Base-by-base conservation (phyloP, 768 basidiomycete genomes). In the Calocybe gangraenosa region DNA sequence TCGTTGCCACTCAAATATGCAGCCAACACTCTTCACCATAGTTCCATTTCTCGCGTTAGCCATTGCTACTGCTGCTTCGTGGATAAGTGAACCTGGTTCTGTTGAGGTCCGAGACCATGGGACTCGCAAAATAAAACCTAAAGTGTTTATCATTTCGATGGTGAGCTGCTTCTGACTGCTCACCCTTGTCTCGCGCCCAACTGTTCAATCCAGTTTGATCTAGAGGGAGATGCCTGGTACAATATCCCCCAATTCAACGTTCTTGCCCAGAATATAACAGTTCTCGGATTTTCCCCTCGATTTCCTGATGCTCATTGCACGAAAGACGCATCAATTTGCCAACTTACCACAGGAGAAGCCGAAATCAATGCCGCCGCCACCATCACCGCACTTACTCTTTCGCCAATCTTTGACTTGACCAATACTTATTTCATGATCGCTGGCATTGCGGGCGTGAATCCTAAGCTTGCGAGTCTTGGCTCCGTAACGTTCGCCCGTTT, bases 81-180 rank as follows among this genome's bases (percentile, higher is more conserved):
- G n/a, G n/a, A n/a, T 28, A 28, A 5, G 6, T 28, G 25, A 11
- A 38, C 10, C 6, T 38, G 15, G 5, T 10, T 21, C 15, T 13
- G 18, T 28, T 11, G 25, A 11, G 25, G 11, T 18, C 7, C 34
- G 34, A n/a, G 17, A 35, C n/a, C 19, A 17, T 28, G 23, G 9
- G 20, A 11, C 39, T 7, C 17, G 21, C 2, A 47, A 40, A 36
- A 36, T 47, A 28, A 40, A 41, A 14, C 46, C 46, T 2, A 19
- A 47, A 22, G 46, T 47, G 3, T 21, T 47, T 3, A 47, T 47
- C n/a, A 47, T 47, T 22, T 47, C 46, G 19, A 36, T 36, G 39
- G 46, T 41, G 15, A 47, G 46, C 39, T 15, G 9, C 20, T 19
- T 5, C 17, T n/a, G 14, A 5, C 5, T 35, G 8, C 8, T 8